phyloP scores from a whole-genome alignment of 495 filamentous ascomycete genomes.

The Podospora conica region DNA sequence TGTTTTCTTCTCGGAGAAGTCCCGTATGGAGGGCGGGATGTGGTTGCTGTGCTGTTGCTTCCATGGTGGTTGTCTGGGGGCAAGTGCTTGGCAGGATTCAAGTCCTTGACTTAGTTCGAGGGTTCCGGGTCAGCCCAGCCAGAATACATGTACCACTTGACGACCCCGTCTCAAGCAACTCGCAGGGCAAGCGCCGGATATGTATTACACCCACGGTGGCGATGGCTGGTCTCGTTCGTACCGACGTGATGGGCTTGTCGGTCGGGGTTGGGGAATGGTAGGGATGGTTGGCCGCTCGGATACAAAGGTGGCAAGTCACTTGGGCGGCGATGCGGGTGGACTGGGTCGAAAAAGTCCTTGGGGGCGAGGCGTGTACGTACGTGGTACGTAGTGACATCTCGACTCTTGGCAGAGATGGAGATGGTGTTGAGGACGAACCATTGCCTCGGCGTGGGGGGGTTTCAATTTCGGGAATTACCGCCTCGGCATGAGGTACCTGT shows the following conservation, averaged over 20 bases:
- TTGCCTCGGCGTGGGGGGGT: not conserved
- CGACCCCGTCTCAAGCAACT: not conserved
- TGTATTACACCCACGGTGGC: not conserved
- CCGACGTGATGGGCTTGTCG: too few species aligned
- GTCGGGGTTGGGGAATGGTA: too few species aligned
- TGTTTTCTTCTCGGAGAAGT: constrained; percentile 17
- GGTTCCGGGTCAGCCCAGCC: not conserved
- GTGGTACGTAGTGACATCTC: too few species aligned
- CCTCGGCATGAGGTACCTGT: not conserved
- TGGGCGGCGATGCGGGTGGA: not conserved
- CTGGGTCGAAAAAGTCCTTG: not conserved
- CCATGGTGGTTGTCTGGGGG: not conserved
- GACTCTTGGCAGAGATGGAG: not conserved
- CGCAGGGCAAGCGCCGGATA: not conserved
- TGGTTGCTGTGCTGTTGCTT: not conserved
- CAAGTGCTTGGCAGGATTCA: not conserved
- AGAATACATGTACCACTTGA: not conserved
- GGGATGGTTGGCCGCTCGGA: not conserved
- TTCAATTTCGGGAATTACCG: not conserved
- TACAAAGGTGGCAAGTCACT: not conserved
- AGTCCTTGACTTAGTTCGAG: not conserved
- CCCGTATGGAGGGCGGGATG: constrained; percentile 1
- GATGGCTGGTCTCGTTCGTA: not conserved
- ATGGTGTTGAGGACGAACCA: not conserved
- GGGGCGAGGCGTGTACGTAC: not conserved